Conservation (phyloP, 352 stramenopile genomes). For the Phytopythium ostracodes region DNA sequence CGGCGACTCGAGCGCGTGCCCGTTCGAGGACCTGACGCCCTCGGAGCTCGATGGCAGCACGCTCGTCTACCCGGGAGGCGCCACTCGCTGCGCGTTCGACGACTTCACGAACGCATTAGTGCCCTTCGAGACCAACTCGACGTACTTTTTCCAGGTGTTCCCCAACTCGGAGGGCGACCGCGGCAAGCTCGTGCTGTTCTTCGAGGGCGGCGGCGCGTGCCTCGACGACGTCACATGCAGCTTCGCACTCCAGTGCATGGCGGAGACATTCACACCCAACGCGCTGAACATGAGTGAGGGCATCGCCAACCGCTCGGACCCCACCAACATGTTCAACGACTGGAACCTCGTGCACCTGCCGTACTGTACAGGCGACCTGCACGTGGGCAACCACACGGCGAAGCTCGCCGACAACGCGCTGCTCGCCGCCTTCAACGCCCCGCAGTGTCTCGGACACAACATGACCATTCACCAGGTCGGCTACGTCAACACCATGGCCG, state of each 20-base stretch:
- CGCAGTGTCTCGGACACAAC: constrained; percentile 19
- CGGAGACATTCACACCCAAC: constrained; percentile 26
- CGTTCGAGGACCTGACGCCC: constrained; percentile 24
- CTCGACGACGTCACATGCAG: constrained; percentile 31
- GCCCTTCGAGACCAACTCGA: constrained; percentile 11
- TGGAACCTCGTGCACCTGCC: constrained; percentile 47
- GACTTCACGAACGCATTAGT: constrained; percentile 16
- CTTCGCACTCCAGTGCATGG: constrained; percentile 31
- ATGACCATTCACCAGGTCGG: constrained; percentile 22
- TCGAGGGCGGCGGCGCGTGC: constrained; percentile 37
- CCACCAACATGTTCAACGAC: constrained; percentile 38
- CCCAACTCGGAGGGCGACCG: constrained; percentile 22
- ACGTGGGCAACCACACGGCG: constrained; percentile 24
- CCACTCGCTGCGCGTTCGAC: constrained; percentile 29
- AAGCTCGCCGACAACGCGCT: constrained; percentile 7
- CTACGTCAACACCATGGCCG: constrained; percentile 28
- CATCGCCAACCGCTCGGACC: constrained; percentile 32
- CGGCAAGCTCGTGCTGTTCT: constrained; percentile 38
- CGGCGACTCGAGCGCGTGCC: constrained; percentile 11
- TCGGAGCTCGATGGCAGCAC: constrained; percentile 26
- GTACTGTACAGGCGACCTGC: constrained; percentile 47
- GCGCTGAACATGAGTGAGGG: constrained; percentile 22
- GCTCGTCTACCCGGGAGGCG: constrained; percentile 28
- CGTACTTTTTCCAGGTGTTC: constrained; percentile 51
- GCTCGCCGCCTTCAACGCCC: constrained; percentile 15